A percentile compares a stretch with the other conserved stretches of the same genome.
These are phyloP conservation scores for Cyclostephanos invisitatus DNA, from an alignment of 108 stramenopile genomes.

Conservation along the genomic window DNA sequence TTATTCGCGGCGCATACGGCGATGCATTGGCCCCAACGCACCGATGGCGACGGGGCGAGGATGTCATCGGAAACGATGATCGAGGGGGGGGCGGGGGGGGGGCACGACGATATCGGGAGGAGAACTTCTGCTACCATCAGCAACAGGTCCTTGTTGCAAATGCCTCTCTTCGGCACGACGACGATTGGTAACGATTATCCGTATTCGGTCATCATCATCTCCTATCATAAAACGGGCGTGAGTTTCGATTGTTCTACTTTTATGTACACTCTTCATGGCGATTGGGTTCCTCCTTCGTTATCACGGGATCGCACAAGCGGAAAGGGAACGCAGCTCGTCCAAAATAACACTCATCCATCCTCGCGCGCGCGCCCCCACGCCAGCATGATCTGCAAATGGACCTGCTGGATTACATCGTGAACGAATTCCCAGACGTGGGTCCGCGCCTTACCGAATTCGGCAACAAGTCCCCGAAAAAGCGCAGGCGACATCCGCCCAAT, in stretches of 20 bases:
- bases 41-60: background rate
- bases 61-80: background rate
- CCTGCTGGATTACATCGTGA: slow-evolving; percentile 7
- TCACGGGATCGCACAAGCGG: background rate
- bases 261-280: background rate
- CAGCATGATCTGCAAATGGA: slow-evolving; percentile 20
- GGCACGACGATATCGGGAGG: background rate
- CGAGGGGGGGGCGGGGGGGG: background rate
- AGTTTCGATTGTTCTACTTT: background rate
- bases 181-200: background rate
- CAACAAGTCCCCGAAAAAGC: background rate
- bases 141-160: background rate
- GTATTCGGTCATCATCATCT: slow-evolving; percentile 8
- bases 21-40: background rate
- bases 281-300: background rate
- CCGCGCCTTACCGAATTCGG: slow-evolving; percentile 1
- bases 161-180: background rate
- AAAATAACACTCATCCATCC: background rate
- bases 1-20: background rate
- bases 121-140: too few relatives aligned
- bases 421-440: background rate
- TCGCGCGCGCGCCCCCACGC: background rate
- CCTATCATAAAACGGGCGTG: slow-evolving; percentile 19
- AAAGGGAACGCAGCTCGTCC: background rate
- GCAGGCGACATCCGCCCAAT: background rate